Evolutionary conservation across 768 basidiomycete genomes (phyloP), one percentile per base, ranked within the genome.

Genomic region (Termitomyces bulborhizus): DNA sequence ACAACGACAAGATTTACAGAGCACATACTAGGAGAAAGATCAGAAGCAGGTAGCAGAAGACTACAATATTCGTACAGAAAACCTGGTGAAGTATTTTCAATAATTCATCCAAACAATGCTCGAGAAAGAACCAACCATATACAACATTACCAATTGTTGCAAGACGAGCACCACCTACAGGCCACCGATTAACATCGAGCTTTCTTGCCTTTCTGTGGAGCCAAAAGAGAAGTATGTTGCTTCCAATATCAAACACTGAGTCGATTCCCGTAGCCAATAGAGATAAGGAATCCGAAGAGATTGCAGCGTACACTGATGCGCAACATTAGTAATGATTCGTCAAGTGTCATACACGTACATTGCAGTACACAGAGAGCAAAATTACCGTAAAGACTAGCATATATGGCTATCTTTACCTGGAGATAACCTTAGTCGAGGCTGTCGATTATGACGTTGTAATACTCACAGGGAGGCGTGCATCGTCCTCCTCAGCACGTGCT

Each of bases 251-350:
- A 64, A 86, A 91, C 15, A 90, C 75, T 12, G 94, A 85, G 66
- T 98, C 96, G 64, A 95, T 88, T 8, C 81, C 88, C 1, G 93
- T 96, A 11, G 93, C 93, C 56, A 98, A 80, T 48, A 98, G 75
- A 4, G 93, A 92, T 4, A 98, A 74, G 0, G 93, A 96, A 4
- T 81, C 59, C 1, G 92, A 87, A 1, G 90, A 89, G 50, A 91
- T 78, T 12, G 97, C 96, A 12, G 91, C 96, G 66, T 98, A 99
- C 63, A 99, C 90, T 93, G 61, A 18, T 52, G 9, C 1, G 29
- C 53, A 41, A 47, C 5, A 49, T 62, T 31, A 59, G 31, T 18
- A 53, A 27, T 49, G 40, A 55, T 21, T 31, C 27, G 42, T 15
- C 29, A 34, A 43, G 24, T 7, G 18, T 3, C 48, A n/a, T 41